Percentiles rank a stretch among this genome's conserved stretches.
These are phyloP conservation scores for Pichia sp. DNA, from an alignment of 1,139 yeast genomes.

Conservation along the genomic window DNA sequence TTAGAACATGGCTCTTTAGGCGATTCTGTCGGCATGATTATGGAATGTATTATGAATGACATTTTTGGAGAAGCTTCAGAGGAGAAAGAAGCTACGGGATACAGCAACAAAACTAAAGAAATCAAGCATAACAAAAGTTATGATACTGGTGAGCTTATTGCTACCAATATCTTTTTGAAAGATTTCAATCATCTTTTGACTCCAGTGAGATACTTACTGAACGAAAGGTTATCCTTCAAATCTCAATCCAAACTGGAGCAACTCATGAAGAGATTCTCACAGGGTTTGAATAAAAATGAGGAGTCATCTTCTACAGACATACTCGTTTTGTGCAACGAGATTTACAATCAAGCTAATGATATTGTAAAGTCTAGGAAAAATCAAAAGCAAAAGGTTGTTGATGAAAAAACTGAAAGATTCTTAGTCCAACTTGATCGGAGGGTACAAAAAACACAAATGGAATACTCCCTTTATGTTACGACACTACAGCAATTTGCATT, in stretches of 20 bases:
- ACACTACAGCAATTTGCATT: conserved; percentile 74
- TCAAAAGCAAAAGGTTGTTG: conserved; percentile 26
- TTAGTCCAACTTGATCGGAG: conserved; percentile 62
- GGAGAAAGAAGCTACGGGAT: conserved; percentile 94
- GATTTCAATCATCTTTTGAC: conserved; percentile 57
- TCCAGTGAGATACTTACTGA: conserved; percentile 66
- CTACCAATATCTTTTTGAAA: conserved; percentile 59
- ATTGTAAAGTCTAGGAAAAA: conserved; percentile 29
- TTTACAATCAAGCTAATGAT: conserved; percentile 53
- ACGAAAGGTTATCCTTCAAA: conserved; percentile 62
- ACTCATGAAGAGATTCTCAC: conserved; percentile 65
- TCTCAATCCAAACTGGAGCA: conserved; percentile 78
- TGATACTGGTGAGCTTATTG: conserved; percentile 78
- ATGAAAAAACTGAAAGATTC: conserved; percentile 47
- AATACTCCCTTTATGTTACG: conserved; percentile 45
- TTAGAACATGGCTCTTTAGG: conserved; percentile 73
- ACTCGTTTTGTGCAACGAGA: conserved; percentile 68
- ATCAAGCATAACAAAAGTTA: conserved; percentile 84
- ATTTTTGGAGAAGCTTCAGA: conserved; percentile 88
- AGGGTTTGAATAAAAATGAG: conserved; percentile 72
- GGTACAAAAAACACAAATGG: conserved; percentile 49
- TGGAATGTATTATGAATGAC: conserved; percentile 84
- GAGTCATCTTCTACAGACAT: conserved; percentile 57
- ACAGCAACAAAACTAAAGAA: conserved; percentile 82
- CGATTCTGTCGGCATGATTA: conserved; percentile 56